Evolutionary conservation across 805 yeast species (phyloP), one percentile per base, ranked within the genome.

Genomic region (Lipomyces yamadae): DNA sequence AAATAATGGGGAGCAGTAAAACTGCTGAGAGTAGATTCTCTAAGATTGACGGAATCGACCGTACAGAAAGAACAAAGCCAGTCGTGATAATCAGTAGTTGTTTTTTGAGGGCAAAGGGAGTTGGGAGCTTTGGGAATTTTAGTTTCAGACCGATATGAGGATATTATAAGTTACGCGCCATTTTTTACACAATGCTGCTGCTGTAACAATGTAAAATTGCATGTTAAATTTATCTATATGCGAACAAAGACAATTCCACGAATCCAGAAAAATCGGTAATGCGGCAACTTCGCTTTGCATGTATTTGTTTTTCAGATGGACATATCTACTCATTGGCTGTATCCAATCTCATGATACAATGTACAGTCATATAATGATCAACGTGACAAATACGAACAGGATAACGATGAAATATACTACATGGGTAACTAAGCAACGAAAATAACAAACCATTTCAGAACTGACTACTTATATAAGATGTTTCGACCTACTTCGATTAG

Each of bases 381-480:
- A 42, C 24, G 48, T 42, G 48, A 42, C 48, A 8, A n/a, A 24
- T n/a, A 42, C 6, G n/a, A 42, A 45, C 18, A 7, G 10, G 5
- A 18, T n/a, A 42, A 30, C 15, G 42, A 45, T 30, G 29, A 33
- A 32, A 30, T 13, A 29, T 29, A 57, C 18, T 15, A 11, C 48
- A 42, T 42, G 6, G 24, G 48, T 24, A 42, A 42, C 48, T 6
- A 15, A 24, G 29, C 48, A 7, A n/a, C 18, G 7, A 15, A 42
- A 42, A 42, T 42, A 24, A 15, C 48, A 1, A 5, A 4, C 48
- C 24, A 42, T n/a, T 42, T 42, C 18, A n/a, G 48, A n/a, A 42
- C 24, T 15, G 60, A 52, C 32, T 57, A 18, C n/a, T 65, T 53
- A 68, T 30, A 79, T 78, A 64, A 79, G 79, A 66, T 79, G 82